phyloP scores from a whole-genome alignment of 768 basidiomycete species.

The Russula sp. region DNA sequence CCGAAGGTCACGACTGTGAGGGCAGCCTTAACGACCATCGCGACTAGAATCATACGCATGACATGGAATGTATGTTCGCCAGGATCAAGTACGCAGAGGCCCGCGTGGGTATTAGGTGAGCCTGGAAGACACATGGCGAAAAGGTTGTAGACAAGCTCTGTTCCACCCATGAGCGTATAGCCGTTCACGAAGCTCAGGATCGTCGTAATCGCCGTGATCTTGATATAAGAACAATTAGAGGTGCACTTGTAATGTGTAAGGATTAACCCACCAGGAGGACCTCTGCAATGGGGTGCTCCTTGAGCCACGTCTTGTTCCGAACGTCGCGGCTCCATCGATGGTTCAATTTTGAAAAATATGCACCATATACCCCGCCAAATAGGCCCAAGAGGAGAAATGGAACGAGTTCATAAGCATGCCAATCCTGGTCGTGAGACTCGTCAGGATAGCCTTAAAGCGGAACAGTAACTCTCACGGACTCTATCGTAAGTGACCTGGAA shows the following conservation, averaged over 20 bases:
- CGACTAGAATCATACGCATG: constrained; percentile 61
- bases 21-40: constrained; percentile 76
- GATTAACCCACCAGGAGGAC: constrained; percentile 64
- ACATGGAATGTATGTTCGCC: constrained; percentile 58
- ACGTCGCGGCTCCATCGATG: constrained; percentile 83
- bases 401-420: constrained; percentile 86
- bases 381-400: constrained; percentile 84
- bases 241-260: neutral
- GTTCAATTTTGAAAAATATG: constrained; percentile 89
- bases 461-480: constrained; percentile 39
- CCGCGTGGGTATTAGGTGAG: constrained; percentile 53
- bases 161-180: constrained; percentile 90
- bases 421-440: constrained; percentile 56
- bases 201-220: constrained; percentile 80
- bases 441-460: neutral
- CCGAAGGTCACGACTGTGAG: constrained; percentile 91
- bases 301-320: constrained; percentile 78
- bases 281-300: constrained; percentile 74
- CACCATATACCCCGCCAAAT: constrained; percentile 94
- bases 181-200: constrained; percentile 82
- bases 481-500: constrained; percentile 90
- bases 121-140: constrained; percentile 79
- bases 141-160: constrained; percentile 89
- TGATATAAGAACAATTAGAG: constrained; percentile 13
- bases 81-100: constrained; percentile 70